Percentiles rank a stretch among this genome's conserved stretches.
Evolutionary conservation across 805 yeast genomes (phyloP).

Genomic region (Saccharomycopsis amapae): DNA sequence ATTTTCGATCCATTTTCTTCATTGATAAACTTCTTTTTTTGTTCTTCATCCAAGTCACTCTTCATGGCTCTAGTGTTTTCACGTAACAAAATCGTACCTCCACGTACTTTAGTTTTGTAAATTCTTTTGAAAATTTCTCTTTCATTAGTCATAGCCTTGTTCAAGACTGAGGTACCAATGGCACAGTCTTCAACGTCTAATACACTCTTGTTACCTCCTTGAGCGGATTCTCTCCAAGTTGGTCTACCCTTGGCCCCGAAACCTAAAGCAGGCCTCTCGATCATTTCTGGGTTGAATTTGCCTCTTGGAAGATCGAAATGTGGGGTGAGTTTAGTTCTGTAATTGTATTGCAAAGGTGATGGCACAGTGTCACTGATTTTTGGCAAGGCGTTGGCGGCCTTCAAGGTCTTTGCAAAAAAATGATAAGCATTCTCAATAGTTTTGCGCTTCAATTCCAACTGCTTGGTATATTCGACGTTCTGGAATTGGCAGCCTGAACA

Average conservation of each 20-base stretch:
- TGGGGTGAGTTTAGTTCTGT: slow-evolving; percentile 92
- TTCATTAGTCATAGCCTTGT: slow-evolving; percentile 66
- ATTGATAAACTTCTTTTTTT: slow-evolving; percentile 26
- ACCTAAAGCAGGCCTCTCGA: slow-evolving; percentile 64
- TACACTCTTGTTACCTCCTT: slow-evolving; percentile 56
- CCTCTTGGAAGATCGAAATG: slow-evolving; percentile 76
- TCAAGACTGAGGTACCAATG: slow-evolving; percentile 77
- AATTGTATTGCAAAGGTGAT: slow-evolving; percentile 69
- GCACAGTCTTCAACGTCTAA: slow-evolving; percentile 92
- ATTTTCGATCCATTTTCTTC: slow-evolving; percentile 41
- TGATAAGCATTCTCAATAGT: slow-evolving; percentile 79
- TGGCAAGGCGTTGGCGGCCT: slow-evolving; percentile 44
- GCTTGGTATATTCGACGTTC: slow-evolving; percentile 63
- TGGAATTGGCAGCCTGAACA: slow-evolving; percentile 97
- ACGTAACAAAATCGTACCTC: slow-evolving; percentile 81
- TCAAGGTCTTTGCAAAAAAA: slow-evolving; percentile 58
- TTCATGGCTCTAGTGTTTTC: slow-evolving; percentile 53
- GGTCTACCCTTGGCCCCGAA: slow-evolving; percentile 85
- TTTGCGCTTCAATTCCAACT: slow-evolving; percentile 60
- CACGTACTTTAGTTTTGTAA: slow-evolving; percentile 51
- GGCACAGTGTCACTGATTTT: slow-evolving; percentile 54
- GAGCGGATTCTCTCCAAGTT: slow-evolving; percentile 46
- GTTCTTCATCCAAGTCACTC: slow-evolving; percentile 25
- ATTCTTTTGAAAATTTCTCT: slow-evolving; percentile 46
- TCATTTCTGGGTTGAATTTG: slow-evolving; percentile 31